phyloP scores from a whole-genome alignment of 306 rosid genomes.

The Oxytropis ochrocephala region DNA sequence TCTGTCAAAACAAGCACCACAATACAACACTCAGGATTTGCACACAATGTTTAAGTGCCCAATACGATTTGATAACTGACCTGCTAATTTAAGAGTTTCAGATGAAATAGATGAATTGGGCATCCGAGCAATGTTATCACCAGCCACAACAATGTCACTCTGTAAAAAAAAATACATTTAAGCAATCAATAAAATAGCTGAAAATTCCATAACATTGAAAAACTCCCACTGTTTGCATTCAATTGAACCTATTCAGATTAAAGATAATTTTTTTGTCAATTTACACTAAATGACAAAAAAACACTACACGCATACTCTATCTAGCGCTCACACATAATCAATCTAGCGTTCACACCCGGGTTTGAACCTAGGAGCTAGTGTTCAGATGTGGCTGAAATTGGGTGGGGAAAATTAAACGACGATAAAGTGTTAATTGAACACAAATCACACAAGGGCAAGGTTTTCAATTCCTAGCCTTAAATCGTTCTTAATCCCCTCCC shows the following conservation, averaged over 20 bases:
- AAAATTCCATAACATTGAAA: not conserved
- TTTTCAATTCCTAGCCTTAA: not conserved
- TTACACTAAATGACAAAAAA: too few relatives aligned
- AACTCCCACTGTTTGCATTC: not conserved
- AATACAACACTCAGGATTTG: conserved; percentile 18
- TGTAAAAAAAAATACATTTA: conserved; percentile 27
- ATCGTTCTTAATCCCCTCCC: not conserved
- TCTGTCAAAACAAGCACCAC: conserved; percentile 47
- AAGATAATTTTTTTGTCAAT: too few relatives aligned
- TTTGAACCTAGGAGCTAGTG: too few relatives aligned
- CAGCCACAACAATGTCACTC: conserved; percentile 42
- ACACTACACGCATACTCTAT: too few relatives aligned
- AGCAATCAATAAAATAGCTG: conserved; percentile 10
- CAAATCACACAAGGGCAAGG: not conserved
- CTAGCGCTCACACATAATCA: too few relatives aligned
- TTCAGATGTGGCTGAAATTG: too few relatives aligned
- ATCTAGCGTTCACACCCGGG: too few relatives aligned
- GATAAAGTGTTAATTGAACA: not conserved
- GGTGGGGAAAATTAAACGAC: not conserved
- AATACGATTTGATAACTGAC: conserved; percentile 25
- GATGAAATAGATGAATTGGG: conserved; percentile 35
- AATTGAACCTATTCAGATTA: not conserved
- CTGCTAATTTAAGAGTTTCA: conserved; percentile 36
- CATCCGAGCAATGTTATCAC: conserved; percentile 30
- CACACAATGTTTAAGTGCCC: not conserved